These are phyloP conservation scores for Taiwanofungus camphoratus DNA, from an alignment of 1,284 basidiomycete species.

Conservation along the genomic window DNA sequence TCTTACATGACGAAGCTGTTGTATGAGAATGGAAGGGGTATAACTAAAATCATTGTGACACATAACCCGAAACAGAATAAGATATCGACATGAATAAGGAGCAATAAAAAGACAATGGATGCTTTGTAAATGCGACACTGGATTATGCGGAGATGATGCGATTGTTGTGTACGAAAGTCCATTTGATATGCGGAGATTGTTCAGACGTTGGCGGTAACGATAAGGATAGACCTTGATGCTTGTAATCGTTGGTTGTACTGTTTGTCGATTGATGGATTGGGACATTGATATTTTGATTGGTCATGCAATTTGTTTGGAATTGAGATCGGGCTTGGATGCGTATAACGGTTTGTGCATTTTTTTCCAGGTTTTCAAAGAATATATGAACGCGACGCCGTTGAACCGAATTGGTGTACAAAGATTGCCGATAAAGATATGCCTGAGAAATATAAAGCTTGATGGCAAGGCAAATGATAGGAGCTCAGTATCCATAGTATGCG, in stretches of 20 bases:
- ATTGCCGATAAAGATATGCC: conserved; percentile 13
- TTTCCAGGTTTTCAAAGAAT: conserved; percentile 3
- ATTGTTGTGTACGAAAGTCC: conserved; percentile 3
- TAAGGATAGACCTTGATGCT: conserved; percentile 1
- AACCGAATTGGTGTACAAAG: conserved; percentile 7
- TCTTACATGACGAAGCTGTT: too few relatives aligned
- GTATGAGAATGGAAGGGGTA: too few relatives aligned
- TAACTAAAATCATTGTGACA: too few relatives aligned
- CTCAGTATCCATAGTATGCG: conserved; percentile 43
- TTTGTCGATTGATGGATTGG: neutral
- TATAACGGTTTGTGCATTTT: neutral
- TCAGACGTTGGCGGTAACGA: conserved; percentile 1
- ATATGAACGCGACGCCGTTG: conserved; percentile 1
- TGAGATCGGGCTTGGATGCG: neutral
- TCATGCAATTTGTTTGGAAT: too few relatives aligned
- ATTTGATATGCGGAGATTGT: conserved; percentile 4
- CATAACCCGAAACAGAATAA: conserved; percentile 7
- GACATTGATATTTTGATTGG: neutral
- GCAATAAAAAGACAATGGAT: conserved; percentile 23
- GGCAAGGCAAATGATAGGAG: conserved; percentile 20
- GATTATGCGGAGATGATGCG: conserved; percentile 7
- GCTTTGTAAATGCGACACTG: conserved; percentile 17
- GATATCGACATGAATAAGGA: conserved; percentile 17
- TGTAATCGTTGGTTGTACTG: conserved; percentile 2
- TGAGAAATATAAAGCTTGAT: conserved; percentile 14